phyloP scores from a whole-genome alignment of 2,329 filamentous ascomycete genomes.

The Pseudocercospora musae region DNA sequence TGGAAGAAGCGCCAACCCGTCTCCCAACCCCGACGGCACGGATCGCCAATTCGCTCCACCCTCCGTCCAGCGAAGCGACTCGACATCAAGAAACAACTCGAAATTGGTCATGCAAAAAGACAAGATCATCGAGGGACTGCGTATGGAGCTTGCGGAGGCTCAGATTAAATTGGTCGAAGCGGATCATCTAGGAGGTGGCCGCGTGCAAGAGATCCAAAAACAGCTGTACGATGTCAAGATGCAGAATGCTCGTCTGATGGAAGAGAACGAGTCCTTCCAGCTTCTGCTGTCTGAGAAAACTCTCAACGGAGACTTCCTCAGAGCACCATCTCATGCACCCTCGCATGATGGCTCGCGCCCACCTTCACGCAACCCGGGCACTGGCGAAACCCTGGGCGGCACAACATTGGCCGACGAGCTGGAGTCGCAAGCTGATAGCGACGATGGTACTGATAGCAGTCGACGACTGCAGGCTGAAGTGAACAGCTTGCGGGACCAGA shows the following conservation, averaged over 20 bases:
- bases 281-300: constrained; percentile 92
- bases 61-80: constrained; percentile 81
- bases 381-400: constrained; percentile 30
- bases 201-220: constrained; percentile 84
- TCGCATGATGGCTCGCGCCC: constrained; percentile 54
- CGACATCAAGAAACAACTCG: constrained; percentile 63
- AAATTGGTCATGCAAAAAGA: constrained; percentile 93
- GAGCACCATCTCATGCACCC: constrained; percentile 20
- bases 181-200: constrained; percentile 86
- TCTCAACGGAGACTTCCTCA: constrained; percentile 74
- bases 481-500: constrained; percentile 80
- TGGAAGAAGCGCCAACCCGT: constrained; percentile 36
- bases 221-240: constrained; percentile 88
- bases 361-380: constrained; percentile 35
- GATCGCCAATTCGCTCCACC: constrained; percentile 70
- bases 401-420: constrained; percentile 85
- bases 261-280: constrained; percentile 98
- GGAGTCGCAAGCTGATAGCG: constrained; percentile 56
- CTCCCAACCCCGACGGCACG: constrained; percentile 61
- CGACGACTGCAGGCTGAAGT: constrained; percentile 71
- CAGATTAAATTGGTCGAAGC: constrained; percentile 94
- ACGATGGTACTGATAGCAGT: constrained; percentile 59
- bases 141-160: constrained; percentile 87
- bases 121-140: constrained; percentile 87
- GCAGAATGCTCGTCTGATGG: constrained; percentile 93